A percentile compares a stretch with the other conserved stretches of the same genome.
Conservation (phyloP, 2,329 filamentous ascomycete genomes). For the Pseudopyrenochaeta lycopersici region DNA sequence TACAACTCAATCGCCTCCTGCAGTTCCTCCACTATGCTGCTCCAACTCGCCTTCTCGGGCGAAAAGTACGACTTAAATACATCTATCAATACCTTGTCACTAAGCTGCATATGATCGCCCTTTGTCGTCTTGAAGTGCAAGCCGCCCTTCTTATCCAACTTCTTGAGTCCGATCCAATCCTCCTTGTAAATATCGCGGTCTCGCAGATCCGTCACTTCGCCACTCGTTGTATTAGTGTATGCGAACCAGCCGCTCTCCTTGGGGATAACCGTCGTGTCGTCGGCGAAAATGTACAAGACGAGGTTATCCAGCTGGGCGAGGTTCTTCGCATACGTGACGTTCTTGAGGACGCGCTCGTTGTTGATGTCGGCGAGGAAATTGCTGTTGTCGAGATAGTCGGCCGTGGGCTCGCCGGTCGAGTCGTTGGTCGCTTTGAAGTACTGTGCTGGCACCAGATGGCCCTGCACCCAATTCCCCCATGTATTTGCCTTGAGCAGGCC, state of each 20-base stretch:
- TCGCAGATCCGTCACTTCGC: constrained; percentile 70
- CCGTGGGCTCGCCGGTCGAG: constrained; percentile 62
- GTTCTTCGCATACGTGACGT: constrained; percentile 75
- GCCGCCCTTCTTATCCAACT: constrained; percentile 79
- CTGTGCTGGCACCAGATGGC: constrained; percentile 86
- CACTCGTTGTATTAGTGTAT: constrained; percentile 72
- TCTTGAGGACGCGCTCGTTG: constrained; percentile 84
- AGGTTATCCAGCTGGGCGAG: constrained; percentile 76
- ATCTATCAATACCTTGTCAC: constrained; percentile 70
- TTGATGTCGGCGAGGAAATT: constrained; percentile 97
- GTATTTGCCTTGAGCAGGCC: constrained; percentile 80
- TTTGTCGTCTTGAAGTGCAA: constrained; percentile 77
- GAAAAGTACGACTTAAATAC: constrained; percentile 75
- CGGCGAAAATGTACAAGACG: constrained; percentile 87
- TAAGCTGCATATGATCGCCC: constrained; percentile 85
- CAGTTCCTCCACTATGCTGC: constrained; percentile 6
- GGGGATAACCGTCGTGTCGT: constrained; percentile 86
- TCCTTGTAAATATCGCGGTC: constrained; percentile 80
- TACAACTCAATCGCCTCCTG: constrained; percentile 42
- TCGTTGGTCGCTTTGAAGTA: constrained; percentile 80
- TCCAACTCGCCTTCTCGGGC: constrained; percentile 30
- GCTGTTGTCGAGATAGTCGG: constrained; percentile 78
- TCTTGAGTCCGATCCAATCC: constrained; percentile 90
- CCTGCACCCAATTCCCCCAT: constrained; percentile 82
- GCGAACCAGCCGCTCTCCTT: constrained; percentile 93